Conservation (phyloP, 768 basidiomycete genomes). For the Hygrocybe punicea region DNA sequence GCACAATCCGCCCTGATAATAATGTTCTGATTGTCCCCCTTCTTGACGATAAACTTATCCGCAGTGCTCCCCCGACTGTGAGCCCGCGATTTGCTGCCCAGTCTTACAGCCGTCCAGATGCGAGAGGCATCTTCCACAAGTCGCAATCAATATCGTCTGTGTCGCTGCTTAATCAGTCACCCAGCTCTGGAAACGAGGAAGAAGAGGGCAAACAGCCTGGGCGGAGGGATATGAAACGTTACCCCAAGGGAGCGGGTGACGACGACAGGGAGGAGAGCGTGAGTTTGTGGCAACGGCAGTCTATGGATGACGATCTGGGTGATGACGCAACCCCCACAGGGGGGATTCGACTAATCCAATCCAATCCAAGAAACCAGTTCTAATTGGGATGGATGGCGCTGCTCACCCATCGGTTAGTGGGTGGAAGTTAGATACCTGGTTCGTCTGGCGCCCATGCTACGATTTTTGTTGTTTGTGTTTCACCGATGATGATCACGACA, state of each 20-base stretch:
- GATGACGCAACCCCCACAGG: conserved; percentile 1
- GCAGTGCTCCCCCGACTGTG: conserved; percentile 47
- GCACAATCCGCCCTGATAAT: neutral
- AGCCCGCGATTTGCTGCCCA: conserved; percentile 30
- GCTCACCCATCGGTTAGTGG: neutral
- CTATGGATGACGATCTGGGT: conserved; percentile 2
- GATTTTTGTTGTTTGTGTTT: no score
- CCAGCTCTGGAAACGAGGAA: conserved; percentile 24
- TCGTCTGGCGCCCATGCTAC: no score
- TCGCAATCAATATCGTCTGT: conserved; percentile 1
- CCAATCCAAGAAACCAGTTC: neutral
- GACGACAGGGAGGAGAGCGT: conserved; percentile 63
- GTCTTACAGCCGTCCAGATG: conserved; percentile 31
- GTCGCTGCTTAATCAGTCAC: neutral
- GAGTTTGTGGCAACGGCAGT: conserved; percentile 44
- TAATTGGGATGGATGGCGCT: neutral
- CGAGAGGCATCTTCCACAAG: conserved; percentile 37
- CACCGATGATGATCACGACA: no score
- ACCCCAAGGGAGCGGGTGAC: conserved; percentile 47
- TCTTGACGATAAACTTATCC: conserved; percentile 37
- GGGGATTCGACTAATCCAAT: conserved; percentile 4
- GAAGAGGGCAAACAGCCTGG: conserved; percentile 29
- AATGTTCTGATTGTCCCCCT: conserved; percentile 32
- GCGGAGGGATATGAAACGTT: conserved; percentile 39
- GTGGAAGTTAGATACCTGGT: no score